phyloP scores from a whole-genome alignment of 768 basidiomycete genomes.

The Lentinula edodes region DNA sequence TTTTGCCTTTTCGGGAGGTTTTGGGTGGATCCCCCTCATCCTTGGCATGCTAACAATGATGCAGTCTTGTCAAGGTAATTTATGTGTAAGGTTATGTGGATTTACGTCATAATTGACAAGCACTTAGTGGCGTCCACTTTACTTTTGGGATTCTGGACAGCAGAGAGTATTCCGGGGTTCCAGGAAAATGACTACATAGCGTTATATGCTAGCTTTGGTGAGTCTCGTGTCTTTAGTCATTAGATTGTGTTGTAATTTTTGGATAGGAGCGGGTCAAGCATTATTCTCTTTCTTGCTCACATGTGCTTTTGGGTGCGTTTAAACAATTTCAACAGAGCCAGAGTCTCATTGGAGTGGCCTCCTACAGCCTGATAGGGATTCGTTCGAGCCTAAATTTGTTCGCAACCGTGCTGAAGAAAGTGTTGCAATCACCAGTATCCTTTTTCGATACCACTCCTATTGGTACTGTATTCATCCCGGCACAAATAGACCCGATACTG shows the following conservation, averaged over 20 bases:
- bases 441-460: constrained; percentile 76
- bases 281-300: constrained; percentile 46
- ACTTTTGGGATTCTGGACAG: constrained; percentile 73
- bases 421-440: constrained; percentile 55
- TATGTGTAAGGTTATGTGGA: not conserved
- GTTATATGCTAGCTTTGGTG: constrained; percentile 42
- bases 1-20: constrained; percentile 39
- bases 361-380: constrained; percentile 29
- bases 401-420: constrained; percentile 45
- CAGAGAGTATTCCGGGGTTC: constrained; percentile 47
- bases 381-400: constrained; percentile 46
- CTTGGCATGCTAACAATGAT: constrained; percentile 35
- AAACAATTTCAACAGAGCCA: not conserved
- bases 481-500: not conserved
- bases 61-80: constrained; percentile 45
- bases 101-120: not conserved
- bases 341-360: not conserved
- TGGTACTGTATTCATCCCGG: constrained; percentile 28
- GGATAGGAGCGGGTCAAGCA: constrained; percentile 40
- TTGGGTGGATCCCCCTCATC: constrained; percentile 43
- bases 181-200: constrained; percentile 65
- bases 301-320: constrained; percentile 43
- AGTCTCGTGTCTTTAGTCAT: constrained; percentile 5
- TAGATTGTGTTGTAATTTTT: not conserved
- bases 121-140: constrained; percentile 55